These are phyloP conservation scores for Penicillium hesseltinei DNA, from an alignment of 2,329 filamentous ascomycete species.

Conservation along the genomic window DNA sequence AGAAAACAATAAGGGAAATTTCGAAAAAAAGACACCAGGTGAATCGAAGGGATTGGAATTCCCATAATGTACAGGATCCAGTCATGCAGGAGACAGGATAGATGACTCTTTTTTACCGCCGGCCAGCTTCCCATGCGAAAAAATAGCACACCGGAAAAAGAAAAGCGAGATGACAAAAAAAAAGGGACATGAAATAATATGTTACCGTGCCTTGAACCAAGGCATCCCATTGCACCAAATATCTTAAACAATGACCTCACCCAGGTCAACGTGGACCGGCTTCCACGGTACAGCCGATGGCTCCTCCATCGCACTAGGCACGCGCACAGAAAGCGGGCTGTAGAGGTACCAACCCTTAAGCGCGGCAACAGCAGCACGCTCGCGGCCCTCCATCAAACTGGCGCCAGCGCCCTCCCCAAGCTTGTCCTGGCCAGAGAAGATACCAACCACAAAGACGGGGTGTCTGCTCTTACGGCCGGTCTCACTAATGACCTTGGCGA, in stretches of 20 bases:
- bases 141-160: constrained; percentile 27
- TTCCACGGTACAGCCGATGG: constrained; percentile 63
- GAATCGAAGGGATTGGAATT: constrained; percentile 34
- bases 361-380: constrained; percentile 76
- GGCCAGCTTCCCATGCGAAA: constrained; percentile 28
- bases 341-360: constrained; percentile 97
- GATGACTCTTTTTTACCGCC: constrained; percentile 22
- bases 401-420: constrained; percentile 84
- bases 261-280: constrained; percentile 67
- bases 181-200: constrained; percentile 25
- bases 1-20: constrained; percentile 15
- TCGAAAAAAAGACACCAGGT: constrained; percentile 32
- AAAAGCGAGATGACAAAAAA: constrained; percentile 24
- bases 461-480: constrained; percentile 81
- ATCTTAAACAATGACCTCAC: constrained; percentile 61
- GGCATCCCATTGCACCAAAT: constrained; percentile 15
- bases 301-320: constrained; percentile 69
- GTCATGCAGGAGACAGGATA: constrained; percentile 30
- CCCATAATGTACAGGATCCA: constrained; percentile 43
- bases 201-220: constrained; percentile 11
- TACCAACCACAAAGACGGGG: constrained; percentile 90
- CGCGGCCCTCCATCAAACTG: constrained; percentile 73
- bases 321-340: constrained; percentile 66
- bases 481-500: constrained; percentile 85
- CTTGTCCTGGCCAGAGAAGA: constrained; percentile 88